Conservation (phyloP, 2,329 filamentous ascomycete species). For the Aureobasidium melanogenum region DNA sequence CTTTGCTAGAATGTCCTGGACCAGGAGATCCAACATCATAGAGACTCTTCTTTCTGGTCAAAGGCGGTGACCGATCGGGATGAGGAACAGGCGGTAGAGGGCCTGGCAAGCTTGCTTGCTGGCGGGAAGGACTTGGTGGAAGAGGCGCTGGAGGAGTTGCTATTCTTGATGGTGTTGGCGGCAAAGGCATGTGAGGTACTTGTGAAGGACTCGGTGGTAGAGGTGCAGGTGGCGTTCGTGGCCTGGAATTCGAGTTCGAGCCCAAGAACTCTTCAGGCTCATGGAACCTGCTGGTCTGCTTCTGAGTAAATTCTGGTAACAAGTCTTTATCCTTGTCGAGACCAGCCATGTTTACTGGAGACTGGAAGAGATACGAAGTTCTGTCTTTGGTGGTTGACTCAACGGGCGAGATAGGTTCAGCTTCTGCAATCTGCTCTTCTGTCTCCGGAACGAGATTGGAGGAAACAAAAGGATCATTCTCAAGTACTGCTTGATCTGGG, state of each 20-base stretch:
- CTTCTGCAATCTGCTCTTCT: background rate
- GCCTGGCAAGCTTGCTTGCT: background rate
- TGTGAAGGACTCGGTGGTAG: background rate
- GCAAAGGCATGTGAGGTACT: background rate
- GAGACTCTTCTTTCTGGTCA: slow-evolving; percentile 21
- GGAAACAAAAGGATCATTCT: background rate
- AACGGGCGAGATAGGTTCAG: slow-evolving; percentile 26
- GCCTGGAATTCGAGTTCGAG: background rate
- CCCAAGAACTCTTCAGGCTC: background rate
- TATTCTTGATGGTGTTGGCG: background rate
- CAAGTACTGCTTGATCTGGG: background rate
- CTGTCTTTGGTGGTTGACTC: slow-evolving; percentile 37
- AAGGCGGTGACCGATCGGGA: background rate
- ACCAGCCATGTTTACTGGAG: slow-evolving; percentile 26
- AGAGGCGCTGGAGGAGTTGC: background rate
- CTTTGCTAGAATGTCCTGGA: slow-evolving; percentile 32
- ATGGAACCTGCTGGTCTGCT: background rate
- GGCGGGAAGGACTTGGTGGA: background rate
- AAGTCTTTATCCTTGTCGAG: background rate
- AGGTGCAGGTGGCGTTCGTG: background rate
- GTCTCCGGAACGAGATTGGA: background rate
- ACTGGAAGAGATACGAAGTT: slow-evolving; percentile 38
- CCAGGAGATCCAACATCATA: slow-evolving; percentile 29
- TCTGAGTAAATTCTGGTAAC: background rate
- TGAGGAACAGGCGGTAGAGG: background rate